Base-by-base conservation (phyloP, 1,284 basidiomycete species). In the Hortiboletus rubellus region DNA sequence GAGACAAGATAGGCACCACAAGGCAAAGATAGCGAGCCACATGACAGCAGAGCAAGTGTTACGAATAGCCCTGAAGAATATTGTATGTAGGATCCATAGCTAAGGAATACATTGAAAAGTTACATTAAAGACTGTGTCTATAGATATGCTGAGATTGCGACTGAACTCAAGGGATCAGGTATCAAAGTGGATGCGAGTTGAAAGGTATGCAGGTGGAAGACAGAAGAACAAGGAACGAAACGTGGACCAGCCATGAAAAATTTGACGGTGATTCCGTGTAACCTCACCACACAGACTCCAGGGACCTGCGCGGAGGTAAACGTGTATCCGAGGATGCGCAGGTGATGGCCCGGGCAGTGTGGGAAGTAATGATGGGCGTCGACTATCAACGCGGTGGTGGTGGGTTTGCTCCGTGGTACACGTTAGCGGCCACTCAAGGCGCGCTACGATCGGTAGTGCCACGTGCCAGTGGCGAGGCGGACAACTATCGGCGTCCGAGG, bases 401-500 rank as follows among this genome's bases (percentile, higher is more conserved):
- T 37, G 38, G 43, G 33, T 45, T 33, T 57, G 50, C n/a, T 22
- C 48, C 37, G 46, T 37, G 54, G 43, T 11, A 50, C 37, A 41
- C 33, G 48, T 46, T 55, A 41, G 43, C 24, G 36, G 49, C 64
- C 54, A 44, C 42, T 42, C 48, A 34, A 36, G 31, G 54, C 30
- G 36, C 52, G 45, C 45, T 14, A 30, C 15, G 56, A 58, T 50
- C 18, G 49, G 41, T 18, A 10, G 27, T 53, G 55, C 66, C 57
- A 57, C 56, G 50, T 51, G 22, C 38, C 34, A 34, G 15, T 9
- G 46, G 46, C 11, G 42, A n/a, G 24, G 3, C n/a, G 10, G 38
- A 15, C 1, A 5, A 34, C 69, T 68, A 88, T 77, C 86, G 78
- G 63, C 85, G 82, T 17, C 82, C 82, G 57, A 88, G 74, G 64